Percentiles rank a stretch among this genome's conserved stretches.
These are phyloP conservation scores for Vanrija pseudolonga DNA, from an alignment of 1,284 basidiomycete genomes.

Conservation along the genomic window DNA sequence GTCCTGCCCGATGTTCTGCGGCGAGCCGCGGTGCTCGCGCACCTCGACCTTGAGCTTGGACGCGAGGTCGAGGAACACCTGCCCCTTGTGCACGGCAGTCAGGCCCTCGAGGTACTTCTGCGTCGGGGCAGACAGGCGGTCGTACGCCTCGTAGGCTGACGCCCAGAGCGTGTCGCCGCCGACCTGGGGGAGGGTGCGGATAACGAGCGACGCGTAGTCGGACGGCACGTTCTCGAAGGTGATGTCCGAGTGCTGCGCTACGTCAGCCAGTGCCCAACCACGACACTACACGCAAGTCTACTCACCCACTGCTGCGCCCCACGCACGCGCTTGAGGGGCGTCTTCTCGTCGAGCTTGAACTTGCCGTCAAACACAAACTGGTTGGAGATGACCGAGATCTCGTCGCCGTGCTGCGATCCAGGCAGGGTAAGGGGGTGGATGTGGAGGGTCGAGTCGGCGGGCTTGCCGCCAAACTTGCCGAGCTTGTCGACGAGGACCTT, in stretches of 20 bases:
- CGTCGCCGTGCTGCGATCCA: constrained; percentile 51
- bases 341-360: constrained; percentile 5
- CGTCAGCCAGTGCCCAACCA: not conserved
- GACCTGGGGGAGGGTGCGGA: constrained; percentile 57
- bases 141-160: constrained; percentile 61
- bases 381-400: constrained; percentile 55
- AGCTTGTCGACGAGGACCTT: constrained; percentile 53
- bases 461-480: constrained; percentile 58
- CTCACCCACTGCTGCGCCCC: constrained; percentile 5
- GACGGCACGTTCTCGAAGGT: constrained; percentile 64
- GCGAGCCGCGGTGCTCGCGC: constrained; percentile 52
- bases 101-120: constrained; percentile 59
- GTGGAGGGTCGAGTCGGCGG: constrained; percentile 57
- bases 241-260: constrained; percentile 54
- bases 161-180: constrained; percentile 53
- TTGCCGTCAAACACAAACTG: constrained; percentile 40
- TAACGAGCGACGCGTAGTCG: constrained; percentile 60
- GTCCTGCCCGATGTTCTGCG: constrained; percentile 59
- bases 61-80: constrained; percentile 54
- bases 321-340: constrained; percentile 11
- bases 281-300: not conserved
- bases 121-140: constrained; percentile 58
- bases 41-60: constrained; percentile 1
- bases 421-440: constrained; percentile 59
- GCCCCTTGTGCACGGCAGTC: constrained; percentile 58